Conservation (phyloP, 805 yeast genomes). For the Brettanomyces naardenensis region DNA sequence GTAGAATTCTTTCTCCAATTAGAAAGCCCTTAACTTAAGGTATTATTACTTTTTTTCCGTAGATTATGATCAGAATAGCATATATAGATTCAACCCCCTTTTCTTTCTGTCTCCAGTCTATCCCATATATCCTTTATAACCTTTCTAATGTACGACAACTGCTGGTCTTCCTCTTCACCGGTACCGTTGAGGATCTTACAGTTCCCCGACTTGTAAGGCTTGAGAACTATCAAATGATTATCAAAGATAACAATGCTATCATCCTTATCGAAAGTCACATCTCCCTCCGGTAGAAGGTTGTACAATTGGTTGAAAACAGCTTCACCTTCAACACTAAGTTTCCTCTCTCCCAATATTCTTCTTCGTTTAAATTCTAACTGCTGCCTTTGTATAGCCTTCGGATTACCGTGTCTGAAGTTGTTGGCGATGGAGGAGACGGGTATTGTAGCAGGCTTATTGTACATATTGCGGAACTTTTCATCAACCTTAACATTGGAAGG, state of each 20-base stretch:
- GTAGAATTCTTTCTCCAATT: not conserved
- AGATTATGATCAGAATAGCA: not conserved
- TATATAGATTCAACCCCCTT: slow-evolving; percentile 39
- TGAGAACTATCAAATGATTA: slow-evolving; percentile 29
- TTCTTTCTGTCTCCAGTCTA: slow-evolving; percentile 34
- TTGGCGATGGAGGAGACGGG: slow-evolving; percentile 12
- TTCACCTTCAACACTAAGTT: slow-evolving; percentile 21
- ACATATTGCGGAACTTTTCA: slow-evolving; percentile 16
- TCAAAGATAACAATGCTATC: slow-evolving; percentile 31
- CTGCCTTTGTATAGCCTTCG: slow-evolving; percentile 12
- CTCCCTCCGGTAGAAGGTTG: slow-evolving; percentile 24
- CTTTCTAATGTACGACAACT: slow-evolving; percentile 30
- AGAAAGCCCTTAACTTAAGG: not conserved
- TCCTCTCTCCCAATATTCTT: slow-evolving; percentile 14
- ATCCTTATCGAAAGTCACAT: slow-evolving; percentile 25
- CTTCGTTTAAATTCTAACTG: slow-evolving; percentile 18
- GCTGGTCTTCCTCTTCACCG: slow-evolving; percentile 20
- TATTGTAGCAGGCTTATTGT: slow-evolving; percentile 15
- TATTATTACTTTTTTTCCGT: not conserved
- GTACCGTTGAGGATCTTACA: slow-evolving; percentile 18
- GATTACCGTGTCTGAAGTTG: slow-evolving; percentile 12
- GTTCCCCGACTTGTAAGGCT: slow-evolving; percentile 31
- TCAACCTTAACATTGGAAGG: slow-evolving; percentile 9
- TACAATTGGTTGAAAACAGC: slow-evolving; percentile 19
- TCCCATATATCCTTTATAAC: slow-evolving; percentile 45